Evolutionary conservation across 345 rosid species (phyloP), one percentile per base, ranked within the genome.

Genomic region (Syzygium grande): DNA sequence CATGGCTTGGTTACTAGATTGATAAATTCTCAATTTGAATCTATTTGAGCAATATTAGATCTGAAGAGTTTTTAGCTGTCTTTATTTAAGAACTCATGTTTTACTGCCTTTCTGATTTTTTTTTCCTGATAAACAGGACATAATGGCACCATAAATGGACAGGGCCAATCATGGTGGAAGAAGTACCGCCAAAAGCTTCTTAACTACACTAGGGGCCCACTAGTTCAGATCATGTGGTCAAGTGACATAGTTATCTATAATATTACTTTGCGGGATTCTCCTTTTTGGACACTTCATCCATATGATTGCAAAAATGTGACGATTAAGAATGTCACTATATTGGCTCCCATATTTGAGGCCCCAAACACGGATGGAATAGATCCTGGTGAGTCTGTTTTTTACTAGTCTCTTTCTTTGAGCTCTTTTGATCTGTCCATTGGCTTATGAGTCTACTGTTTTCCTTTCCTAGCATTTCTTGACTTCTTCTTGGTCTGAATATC

Each of bases 301-400:
- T 98, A 96, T 90, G 99, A 96, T 90, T 96, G 99, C 97, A 96
- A 96, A 93, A 98, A 96, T 86, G 91, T 98, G 43, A 96, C 97
- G 0, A 87, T 96, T 52, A 93, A 90, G 87, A 94, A 92, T 63
- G 95, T 98, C 85, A 98, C 99, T 23, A 96, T 98, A 88, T 92
- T 96, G 91, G 95, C 97, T 91, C 99, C 99, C 52, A 85, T 95
- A 56, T 84, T 89, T 34, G 93, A 94, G 91, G 99, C 99, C 85
- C 99, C 99, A 86, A 98, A 98, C 90, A 98, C 99, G 0, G 99
- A 98, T 90, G 99, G 99, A 85, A 98, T 98, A 85, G 99, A 98
- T 92, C 99, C 99, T 2, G 99, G 99, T 95, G 88, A 89, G 93
- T 84, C 87, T 46, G 84, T 73, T 25, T 27, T 25, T 79, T 86